Conservation (phyloP, 345 rosid genomes). For the Lagerstroemia speciosa region DNA sequence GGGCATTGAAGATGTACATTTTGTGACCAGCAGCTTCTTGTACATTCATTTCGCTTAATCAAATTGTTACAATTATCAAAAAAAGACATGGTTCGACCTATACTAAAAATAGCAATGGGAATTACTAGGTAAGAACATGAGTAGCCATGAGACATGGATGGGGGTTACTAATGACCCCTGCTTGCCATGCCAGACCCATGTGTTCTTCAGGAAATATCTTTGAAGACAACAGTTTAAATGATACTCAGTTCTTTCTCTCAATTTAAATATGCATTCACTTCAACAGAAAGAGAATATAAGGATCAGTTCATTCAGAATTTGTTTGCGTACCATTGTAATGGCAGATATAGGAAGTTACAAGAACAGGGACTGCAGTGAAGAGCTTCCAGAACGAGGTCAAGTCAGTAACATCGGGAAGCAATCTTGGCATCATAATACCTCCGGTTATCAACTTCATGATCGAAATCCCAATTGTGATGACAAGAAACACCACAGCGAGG, state of each 20-base stretch:
- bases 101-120: no score
- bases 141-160: no score
- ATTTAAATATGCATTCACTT: not conserved
- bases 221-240: not conserved
- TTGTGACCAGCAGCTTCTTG: no score
- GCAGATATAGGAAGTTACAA: slow-evolving; percentile 82
- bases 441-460: slow-evolving; percentile 49
- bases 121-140: no score
- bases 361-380: slow-evolving; percentile 84
- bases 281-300: not conserved
- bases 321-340: slow-evolving; percentile 60
- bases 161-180: no score
- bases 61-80: no score
- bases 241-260: not conserved
- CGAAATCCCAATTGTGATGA: slow-evolving; percentile 62
- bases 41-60: no score
- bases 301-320: not conserved
- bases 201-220: no score
- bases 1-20: no score
- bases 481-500: slow-evolving; percentile 70
- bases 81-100: no score
- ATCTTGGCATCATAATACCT: slow-evolving; percentile 64
- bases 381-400: slow-evolving; percentile 63
- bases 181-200: no score
- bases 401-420: slow-evolving; percentile 62